Percentiles rank a stretch among this genome's conserved stretches.
Conservation (phyloP, 805 yeast genomes). For the Candida tallmaniae region DNA sequence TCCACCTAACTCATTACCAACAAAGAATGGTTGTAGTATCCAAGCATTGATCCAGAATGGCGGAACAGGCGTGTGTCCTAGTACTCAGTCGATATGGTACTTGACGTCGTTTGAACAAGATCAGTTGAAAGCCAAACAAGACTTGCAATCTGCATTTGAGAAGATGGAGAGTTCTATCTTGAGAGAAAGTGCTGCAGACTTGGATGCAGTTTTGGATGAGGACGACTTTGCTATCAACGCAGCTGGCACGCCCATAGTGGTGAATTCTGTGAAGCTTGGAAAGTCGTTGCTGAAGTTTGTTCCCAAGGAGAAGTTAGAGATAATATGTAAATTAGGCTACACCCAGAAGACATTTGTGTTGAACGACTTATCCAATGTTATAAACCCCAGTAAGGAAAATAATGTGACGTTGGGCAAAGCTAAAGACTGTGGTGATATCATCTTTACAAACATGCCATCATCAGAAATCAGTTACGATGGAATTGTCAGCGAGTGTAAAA, state of each 20-base stretch:
- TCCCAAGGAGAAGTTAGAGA: conserved; percentile 62
- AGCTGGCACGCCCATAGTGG: conserved; percentile 55
- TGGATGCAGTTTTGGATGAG: conserved; percentile 48
- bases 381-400: conserved; percentile 25
- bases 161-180: conserved; percentile 77
- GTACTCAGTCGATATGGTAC: conserved; percentile 89
- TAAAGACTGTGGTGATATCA: conserved; percentile 40
- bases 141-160: conserved; percentile 72
- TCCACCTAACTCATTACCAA: conserved; percentile 77
- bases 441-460: conserved; percentile 62
- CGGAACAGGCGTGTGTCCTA: conserved; percentile 82
- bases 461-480: conserved; percentile 91
- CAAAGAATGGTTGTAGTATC: conserved; percentile 65
- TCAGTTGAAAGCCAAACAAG: conserved; percentile 64
- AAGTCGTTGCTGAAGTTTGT: conserved; percentile 80
- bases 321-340: conserved; percentile 38
- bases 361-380: conserved; percentile 36
- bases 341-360: conserved; percentile 33
- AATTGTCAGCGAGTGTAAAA: conserved; percentile 72
- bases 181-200: conserved; percentile 65
- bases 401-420: conserved; percentile 20
- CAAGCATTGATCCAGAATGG: conserved; percentile 86
- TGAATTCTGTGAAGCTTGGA: conserved; percentile 81
- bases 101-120: conserved; percentile 68
- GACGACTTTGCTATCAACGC: conserved; percentile 35